Evolutionary conservation across 169 alveolate genomes (phyloP).

Genomic region (Plasmodium vivax): DNA sequence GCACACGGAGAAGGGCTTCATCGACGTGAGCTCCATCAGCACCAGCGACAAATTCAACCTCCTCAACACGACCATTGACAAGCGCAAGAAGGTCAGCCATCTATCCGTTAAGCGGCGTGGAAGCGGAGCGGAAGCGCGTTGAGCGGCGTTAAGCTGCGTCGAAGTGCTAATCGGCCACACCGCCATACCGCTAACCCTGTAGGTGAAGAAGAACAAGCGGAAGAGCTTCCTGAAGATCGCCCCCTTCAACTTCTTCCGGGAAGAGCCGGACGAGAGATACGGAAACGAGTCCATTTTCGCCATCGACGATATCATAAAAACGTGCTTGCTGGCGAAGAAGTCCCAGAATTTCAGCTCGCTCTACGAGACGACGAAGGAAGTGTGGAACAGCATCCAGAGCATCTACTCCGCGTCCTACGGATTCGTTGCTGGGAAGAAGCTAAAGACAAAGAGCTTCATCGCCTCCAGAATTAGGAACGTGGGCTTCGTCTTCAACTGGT

Average conservation of each 20-base stretch:
- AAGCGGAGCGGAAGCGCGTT: too few relatives aligned
- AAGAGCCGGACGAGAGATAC: conserved; percentile 21
- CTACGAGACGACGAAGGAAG: conserved; percentile 16
- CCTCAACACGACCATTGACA: conserved; percentile 9
- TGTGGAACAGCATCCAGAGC: conserved; percentile 37
- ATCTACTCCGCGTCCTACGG: conserved; percentile 57
- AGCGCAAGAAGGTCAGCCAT: background rate
- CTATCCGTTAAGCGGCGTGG: background rate
- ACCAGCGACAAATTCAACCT: conserved; percentile 17
- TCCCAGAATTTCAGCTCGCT: conserved; percentile 19
- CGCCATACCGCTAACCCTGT: background rate
- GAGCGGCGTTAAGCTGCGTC: too few relatives aligned
- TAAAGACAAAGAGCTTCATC: conserved; percentile 14
- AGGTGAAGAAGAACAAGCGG: background rate
- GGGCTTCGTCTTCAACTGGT: conserved; percentile 47
- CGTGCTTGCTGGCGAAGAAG: conserved; percentile 9
- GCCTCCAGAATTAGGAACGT: conserved; percentile 34
- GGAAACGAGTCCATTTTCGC: conserved; percentile 50
- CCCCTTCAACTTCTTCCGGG: conserved; percentile 57
- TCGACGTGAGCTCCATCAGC: background rate
- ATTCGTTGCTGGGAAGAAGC: conserved; percentile 7
- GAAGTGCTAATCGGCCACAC: background rate
- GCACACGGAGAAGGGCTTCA: conserved; percentile 7
- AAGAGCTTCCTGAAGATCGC: conserved; percentile 16
- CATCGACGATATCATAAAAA: conserved; percentile 47